Evolutionary conservation across 1,139 yeast genomes (phyloP).

Genomic region (Eremothecium cymbalariae): DNA sequence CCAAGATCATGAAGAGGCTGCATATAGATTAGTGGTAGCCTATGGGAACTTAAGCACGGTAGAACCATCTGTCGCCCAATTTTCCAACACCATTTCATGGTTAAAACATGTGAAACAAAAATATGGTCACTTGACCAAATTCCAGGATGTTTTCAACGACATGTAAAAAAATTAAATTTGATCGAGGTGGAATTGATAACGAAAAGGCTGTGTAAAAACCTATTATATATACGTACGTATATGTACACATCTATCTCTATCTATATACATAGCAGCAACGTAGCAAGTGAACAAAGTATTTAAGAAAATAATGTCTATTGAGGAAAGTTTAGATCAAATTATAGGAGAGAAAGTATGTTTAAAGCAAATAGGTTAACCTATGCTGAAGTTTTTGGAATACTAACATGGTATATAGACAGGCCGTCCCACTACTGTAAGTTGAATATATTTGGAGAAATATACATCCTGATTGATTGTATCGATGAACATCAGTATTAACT

Average conservation of each 20-base stretch:
- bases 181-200: too few species aligned
- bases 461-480: not conserved
- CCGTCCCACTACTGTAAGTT: slow-evolving; percentile 9
- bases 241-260: too few species aligned
- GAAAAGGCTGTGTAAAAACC: too few species aligned
- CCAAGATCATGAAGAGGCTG: slow-evolving; percentile 41
- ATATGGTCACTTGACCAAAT: slow-evolving; percentile 19
- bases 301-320: slow-evolving; percentile 16
- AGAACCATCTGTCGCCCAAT: slow-evolving; percentile 28
- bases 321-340: slow-evolving; percentile 15
- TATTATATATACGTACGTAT: too few species aligned
- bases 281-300: too few species aligned
- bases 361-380: not conserved
- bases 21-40: slow-evolving; percentile 48
- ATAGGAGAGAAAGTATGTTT: slow-evolving; percentile 17
- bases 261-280: too few species aligned
- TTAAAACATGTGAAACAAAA: slow-evolving; percentile 18
- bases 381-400: slow-evolving; percentile 1
- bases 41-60: slow-evolving; percentile 40
- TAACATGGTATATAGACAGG: slow-evolving; percentile 3
- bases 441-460: not conserved
- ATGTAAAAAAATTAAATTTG: slow-evolving; percentile 5
- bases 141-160: slow-evolving; percentile 21
- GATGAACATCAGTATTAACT: slow-evolving; percentile 8
- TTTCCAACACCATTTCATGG: slow-evolving; percentile 29